Evolutionary conservation across 2,329 filamentous ascomycete genomes (phyloP).

Genomic region (Colletotrichum abscissum): DNA sequence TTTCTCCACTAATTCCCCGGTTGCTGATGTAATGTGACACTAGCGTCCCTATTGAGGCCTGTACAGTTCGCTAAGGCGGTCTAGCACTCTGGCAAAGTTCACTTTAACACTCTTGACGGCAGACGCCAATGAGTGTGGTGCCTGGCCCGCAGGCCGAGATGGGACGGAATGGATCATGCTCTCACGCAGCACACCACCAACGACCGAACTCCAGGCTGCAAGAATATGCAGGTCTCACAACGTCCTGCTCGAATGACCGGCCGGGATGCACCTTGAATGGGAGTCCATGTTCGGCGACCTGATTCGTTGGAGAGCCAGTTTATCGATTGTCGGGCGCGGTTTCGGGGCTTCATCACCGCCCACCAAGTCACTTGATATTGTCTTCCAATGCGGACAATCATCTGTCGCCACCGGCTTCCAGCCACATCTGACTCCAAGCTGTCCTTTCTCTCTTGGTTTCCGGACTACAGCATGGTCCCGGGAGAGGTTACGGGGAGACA

Average conservation of each 20-base stretch:
- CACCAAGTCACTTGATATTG: background rate
- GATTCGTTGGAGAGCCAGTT: conserved; percentile 6
- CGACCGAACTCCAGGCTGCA: conserved; percentile 3
- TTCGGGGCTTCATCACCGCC: background rate
- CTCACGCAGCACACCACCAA: conserved; percentile 25
- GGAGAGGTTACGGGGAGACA: background rate
- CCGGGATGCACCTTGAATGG: conserved; percentile 10
- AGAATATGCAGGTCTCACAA: conserved; percentile 33
- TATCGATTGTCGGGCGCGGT: background rate
- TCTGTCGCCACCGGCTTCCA: background rate
- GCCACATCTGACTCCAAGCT: background rate
- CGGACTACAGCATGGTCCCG: background rate
- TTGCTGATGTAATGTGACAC: conserved; percentile 33
- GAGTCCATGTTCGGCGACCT: background rate
- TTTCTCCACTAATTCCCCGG: background rate
- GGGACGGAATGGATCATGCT: conserved; percentile 33
- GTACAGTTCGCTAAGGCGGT: conserved; percentile 16
- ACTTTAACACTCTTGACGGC: conserved; percentile 24
- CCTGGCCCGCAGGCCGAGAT: conserved; percentile 24
- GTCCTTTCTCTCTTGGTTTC: background rate
- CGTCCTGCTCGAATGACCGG: conserved; percentile 23
- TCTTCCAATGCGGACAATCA: background rate
- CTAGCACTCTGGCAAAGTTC: background rate
- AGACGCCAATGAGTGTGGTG: conserved; percentile 25
- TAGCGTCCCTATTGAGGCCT: conserved; percentile 11